Evolutionary conservation across 179 eudicot genomes (phyloP), one percentile per base, ranked within the genome.

Genomic region (Vitellaria paradoxa): DNA sequence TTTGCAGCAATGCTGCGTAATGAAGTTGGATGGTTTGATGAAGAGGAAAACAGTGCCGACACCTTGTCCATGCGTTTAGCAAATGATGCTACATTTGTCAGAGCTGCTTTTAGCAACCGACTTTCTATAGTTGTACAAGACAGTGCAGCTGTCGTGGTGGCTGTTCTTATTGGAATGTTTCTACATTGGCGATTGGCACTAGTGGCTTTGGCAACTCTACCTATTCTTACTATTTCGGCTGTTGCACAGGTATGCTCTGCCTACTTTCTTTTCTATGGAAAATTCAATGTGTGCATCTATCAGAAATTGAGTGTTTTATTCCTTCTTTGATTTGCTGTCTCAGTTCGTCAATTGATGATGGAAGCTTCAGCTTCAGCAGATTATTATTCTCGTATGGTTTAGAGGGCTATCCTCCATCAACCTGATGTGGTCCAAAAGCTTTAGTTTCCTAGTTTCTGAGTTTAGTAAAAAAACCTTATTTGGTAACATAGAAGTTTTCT

Each of bases 1-100:
- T 37, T 72, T 73, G 53, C 93, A 96, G 99, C 98, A 47, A 96
- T 96, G 98, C 83, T 96, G 76, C 89, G 99, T 40, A 96, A 96
- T 82, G 99, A 96, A 92, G 94, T 91, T 79, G 99, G 99, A 73
- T 96, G 99, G 99, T 96, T 96, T 86, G 99, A 96, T 82, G 98
- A 89, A 49, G 99, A 96, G 84, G 98, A 92, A 68, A 96, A 94
- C 80, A 96, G 97, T 87, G 96, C 97, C 59, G 99, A 96, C 84
- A 93, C 91, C 76, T 87, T 96, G 66, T 96, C 99, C 45, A 96
- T 96, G 99, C 98, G 98, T 62, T 87, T 96, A 83, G 99, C 99
- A 74, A 96, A 96, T 86, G 99, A 96, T 87, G 99, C 99, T n/a
- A 96, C 99, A 62, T 96, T 96, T 89, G 99, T 96, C 61, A 92